A percentile compares a stretch with the other conserved stretches of the same genome.
phyloP scores from a whole-genome alignment of 441 rosid species.

The Gossypium gossypioides region DNA sequence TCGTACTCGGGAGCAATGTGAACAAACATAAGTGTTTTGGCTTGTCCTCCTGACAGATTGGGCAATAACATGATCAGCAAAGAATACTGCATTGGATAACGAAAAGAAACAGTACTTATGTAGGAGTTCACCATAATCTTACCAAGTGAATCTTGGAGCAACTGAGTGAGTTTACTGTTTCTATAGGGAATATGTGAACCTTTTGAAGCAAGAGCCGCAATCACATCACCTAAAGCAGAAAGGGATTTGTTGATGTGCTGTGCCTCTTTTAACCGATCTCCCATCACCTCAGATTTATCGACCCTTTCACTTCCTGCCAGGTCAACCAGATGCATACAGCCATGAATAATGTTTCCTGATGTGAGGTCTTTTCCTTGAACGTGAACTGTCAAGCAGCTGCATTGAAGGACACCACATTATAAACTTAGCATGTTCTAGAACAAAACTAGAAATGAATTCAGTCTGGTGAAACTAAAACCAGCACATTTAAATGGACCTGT shows the following conservation, averaged over 20 bases:
- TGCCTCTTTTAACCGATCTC: slow-evolving; percentile 64
- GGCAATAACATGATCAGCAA: slow-evolving; percentile 11
- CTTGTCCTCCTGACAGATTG: slow-evolving; percentile 49
- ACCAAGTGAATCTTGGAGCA: slow-evolving; percentile 74
- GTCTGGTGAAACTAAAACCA: background rate
- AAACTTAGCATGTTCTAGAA: slow-evolving; percentile 7
- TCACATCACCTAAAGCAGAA: slow-evolving; percentile 67
- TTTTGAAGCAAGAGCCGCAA: slow-evolving; percentile 55
- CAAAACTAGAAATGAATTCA: background rate
- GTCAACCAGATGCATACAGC: slow-evolving; percentile 69
- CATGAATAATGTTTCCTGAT: slow-evolving; percentile 44
- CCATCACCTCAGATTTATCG: slow-evolving; percentile 63
- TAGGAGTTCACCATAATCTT: slow-evolving; percentile 9
- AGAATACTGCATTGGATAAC: background rate
- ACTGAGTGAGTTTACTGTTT: slow-evolving; percentile 67
- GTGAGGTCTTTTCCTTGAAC: slow-evolving; percentile 63
- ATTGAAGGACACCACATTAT: background rate
- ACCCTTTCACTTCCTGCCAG: slow-evolving; percentile 73
- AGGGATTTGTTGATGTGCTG: slow-evolving; percentile 61
- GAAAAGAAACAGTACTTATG: background rate
- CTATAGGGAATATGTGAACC: slow-evolving; percentile 55
- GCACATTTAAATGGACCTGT: slow-evolving; percentile 33
- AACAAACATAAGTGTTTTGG: slow-evolving; percentile 69
- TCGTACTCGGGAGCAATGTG: slow-evolving; percentile 59
- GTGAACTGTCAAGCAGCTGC: slow-evolving; percentile 67